A percentile compares a stretch with the other conserved stretches of the same genome.
Evolutionary conservation across 108 stramenopile species (phyloP).

Genomic region (Fragilaria radians): DNA sequence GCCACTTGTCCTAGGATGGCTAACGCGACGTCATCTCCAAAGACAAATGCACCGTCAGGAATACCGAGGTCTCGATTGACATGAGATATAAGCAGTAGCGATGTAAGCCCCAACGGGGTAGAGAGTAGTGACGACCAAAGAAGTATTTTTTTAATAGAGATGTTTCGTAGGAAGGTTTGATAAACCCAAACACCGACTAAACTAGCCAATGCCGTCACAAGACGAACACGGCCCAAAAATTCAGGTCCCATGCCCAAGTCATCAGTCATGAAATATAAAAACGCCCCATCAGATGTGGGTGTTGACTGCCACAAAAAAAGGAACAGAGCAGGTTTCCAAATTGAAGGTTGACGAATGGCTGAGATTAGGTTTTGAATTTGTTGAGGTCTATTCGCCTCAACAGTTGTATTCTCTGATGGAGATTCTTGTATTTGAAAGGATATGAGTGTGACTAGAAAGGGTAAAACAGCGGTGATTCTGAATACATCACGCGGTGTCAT

Average conservation of each 20-base stretch:
- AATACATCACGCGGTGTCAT: conserved; percentile 86
- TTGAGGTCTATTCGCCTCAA: not conserved
- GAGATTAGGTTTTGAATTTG: conserved; percentile 72
- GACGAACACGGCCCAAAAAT: conserved; percentile 84
- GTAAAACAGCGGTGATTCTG: conserved; percentile 77
- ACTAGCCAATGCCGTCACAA: conserved; percentile 76
- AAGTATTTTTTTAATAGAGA: conserved; percentile 77
- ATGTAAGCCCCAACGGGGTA: conserved; percentile 67
- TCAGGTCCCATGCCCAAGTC: conserved; percentile 90
- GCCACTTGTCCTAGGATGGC: conserved; percentile 87
- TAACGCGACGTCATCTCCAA: conserved; percentile 87
- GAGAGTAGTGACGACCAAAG: conserved; percentile 74
- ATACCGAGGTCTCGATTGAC: conserved; percentile 82
- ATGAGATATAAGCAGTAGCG: conserved; percentile 81
- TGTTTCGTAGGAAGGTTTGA: conserved; percentile 39
- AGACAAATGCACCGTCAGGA: conserved; percentile 87
- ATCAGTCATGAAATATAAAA: conserved; percentile 90
- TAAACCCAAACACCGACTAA: conserved; percentile 86
- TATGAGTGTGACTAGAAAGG: conserved; percentile 76
- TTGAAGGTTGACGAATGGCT: conserved; percentile 68
- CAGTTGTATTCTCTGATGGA: conserved; percentile 13
- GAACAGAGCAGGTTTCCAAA: conserved; percentile 90
- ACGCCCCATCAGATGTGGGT: conserved; percentile 87
- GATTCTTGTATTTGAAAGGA: conserved; percentile 72
- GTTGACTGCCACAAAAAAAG: conserved; percentile 95